Conservation (phyloP, 1,139 yeast genomes). For the Candida sanyaensis region DNA sequence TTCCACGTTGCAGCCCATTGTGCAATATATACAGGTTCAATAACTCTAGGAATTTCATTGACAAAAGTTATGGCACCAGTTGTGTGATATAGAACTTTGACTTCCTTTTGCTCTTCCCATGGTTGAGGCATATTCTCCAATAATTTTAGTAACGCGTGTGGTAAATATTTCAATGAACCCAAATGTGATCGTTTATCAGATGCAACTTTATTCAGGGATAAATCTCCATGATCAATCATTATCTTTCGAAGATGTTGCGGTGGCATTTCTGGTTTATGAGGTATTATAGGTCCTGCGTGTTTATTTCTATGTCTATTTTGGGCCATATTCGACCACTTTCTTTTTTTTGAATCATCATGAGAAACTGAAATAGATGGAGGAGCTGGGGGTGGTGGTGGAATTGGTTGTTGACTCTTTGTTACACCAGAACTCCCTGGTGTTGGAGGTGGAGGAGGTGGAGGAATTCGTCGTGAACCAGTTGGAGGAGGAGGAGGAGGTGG, state of each 20-base stretch:
- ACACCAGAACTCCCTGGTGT: conserved; percentile 14
- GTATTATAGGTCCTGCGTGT: conserved; percentile 43
- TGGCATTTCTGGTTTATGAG: conserved; percentile 83
- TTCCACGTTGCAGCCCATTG: conserved; percentile 97
- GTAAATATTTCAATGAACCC: conserved; percentile 92
- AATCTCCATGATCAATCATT: conserved; percentile 81
- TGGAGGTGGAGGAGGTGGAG: conserved; percentile 16
- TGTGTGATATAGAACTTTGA: conserved; percentile 82
- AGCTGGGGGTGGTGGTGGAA: conserved; percentile 22
- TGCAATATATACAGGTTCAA: conserved; percentile 87
- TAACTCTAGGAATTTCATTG: conserved; percentile 87
- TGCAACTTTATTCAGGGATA: conserved; percentile 78
- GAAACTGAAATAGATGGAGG: conserved; percentile 9
- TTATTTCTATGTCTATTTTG: conserved; percentile 18
- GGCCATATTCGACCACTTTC: conserved; percentile 1
- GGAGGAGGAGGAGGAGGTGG: conserved; percentile 19
- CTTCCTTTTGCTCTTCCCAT: conserved; percentile 90
- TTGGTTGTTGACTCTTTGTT: conserved; percentile 5
- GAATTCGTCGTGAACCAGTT: conserved; percentile 7
- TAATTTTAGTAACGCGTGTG: conserved; percentile 88
- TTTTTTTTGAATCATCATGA: neutral
- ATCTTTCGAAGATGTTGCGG: conserved; percentile 91
- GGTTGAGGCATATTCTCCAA: conserved; percentile 98
- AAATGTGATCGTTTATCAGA: conserved; percentile 85
- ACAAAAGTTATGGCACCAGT: conserved; percentile 97